Conservation (phyloP, 306 rosid species). For the Hippophae tibetana region DNA sequence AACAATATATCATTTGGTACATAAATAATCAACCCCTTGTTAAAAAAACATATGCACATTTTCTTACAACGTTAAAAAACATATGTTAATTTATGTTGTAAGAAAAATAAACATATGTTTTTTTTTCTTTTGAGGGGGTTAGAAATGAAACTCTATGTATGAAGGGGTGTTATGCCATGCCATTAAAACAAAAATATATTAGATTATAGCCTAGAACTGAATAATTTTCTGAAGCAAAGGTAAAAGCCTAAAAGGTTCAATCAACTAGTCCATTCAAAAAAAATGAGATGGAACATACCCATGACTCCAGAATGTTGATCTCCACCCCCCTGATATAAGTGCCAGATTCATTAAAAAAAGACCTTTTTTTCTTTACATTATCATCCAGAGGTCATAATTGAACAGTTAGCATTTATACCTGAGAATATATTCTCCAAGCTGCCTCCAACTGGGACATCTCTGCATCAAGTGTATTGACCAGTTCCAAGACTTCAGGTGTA, state of each 20-base stretch:
- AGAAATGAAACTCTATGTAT: no score
- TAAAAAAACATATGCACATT: no score
- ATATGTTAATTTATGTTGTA: no score
- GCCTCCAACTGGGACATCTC: constrained; percentile 95
- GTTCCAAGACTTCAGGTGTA: constrained; percentile 81
- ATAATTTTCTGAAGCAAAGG: background rate
- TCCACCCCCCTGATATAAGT: constrained; percentile 57
- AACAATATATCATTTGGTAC: background rate
- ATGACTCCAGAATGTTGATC: constrained; percentile 49
- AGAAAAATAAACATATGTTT: no score
- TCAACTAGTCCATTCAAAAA: background rate
- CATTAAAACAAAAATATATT: no score
- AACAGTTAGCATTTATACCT: constrained; percentile 35
- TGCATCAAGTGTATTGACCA: constrained; percentile 66
- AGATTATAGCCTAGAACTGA: no score
- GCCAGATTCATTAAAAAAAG: constrained; percentile 23
- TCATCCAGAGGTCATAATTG: constrained; percentile 10
- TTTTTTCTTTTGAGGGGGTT: no score
- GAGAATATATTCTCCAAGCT: constrained; percentile 71
- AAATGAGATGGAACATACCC: constrained; percentile 39
- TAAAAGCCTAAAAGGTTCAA: constrained; percentile 1
- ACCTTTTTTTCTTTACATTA: background rate
- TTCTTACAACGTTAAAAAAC: no score
- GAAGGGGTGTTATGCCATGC: no score
- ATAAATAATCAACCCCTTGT: background rate